Evolutionary conservation across 192 early-diverging fungal genomes (phyloP).

Genomic region (Backusella tuberculispora): DNA sequence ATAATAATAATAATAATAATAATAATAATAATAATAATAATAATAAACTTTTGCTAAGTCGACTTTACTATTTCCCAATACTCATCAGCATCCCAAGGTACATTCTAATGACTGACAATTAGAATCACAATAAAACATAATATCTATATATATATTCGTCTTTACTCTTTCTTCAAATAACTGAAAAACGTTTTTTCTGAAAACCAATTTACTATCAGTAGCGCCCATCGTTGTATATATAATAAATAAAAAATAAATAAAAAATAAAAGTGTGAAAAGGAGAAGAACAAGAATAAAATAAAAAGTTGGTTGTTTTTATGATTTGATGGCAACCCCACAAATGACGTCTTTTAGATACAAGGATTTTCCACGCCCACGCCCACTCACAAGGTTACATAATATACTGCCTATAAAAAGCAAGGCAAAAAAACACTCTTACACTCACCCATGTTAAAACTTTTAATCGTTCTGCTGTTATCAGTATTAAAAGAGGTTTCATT

Average conservation of each 20-base stretch:
- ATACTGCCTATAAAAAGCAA: too few relatives aligned
- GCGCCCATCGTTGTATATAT: conserved; percentile 68
- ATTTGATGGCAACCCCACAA: not conserved
- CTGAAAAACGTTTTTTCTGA: conserved; percentile 86
- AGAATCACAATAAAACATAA: not conserved
- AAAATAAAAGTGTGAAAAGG: not conserved
- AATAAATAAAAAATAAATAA: not conserved
- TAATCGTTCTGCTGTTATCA: too few relatives aligned
- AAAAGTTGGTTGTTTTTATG: not conserved
- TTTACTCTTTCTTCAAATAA: conserved; percentile 77
- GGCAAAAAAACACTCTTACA: too few relatives aligned
- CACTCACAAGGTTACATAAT: too few relatives aligned
- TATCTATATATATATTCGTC: not conserved
- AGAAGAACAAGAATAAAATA: not conserved
- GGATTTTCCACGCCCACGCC: too few relatives aligned
- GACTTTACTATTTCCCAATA: conserved; percentile 29
- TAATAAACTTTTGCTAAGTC: too few relatives aligned
- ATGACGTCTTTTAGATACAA: not conserved
- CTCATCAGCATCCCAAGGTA: conserved; percentile 33
- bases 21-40: too few relatives aligned
- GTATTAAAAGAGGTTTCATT: too few relatives aligned
- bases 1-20: too few relatives aligned
- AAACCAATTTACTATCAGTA: conserved; percentile 86
- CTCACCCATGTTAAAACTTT: too few relatives aligned
- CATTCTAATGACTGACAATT: conserved; percentile 21